Evolutionary conservation across 768 basidiomycete species (phyloP), one percentile per base, ranked within the genome.

Genomic region (Tephrocybe sp.): DNA sequence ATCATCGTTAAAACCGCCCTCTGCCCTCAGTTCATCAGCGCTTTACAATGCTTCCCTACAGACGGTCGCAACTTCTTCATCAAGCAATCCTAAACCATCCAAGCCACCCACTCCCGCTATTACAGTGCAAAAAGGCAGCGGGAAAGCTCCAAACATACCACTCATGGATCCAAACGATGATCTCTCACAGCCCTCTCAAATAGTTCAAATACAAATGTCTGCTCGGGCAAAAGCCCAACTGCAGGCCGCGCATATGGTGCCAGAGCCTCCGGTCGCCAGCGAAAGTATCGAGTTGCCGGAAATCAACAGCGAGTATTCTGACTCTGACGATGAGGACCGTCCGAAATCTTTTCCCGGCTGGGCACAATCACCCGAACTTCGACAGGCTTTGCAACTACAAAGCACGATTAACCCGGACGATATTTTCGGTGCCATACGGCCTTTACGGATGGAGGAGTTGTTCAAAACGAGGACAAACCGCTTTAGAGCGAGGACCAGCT

Each of bases 291-390:
- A 94, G 60, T 75, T 99, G 15, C 95, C 96, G 0, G 96, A 98
- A 38, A 93, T 97, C 62, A 88, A 93, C 60, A 93, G 90, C 69
- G 96, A 98, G 60, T 98, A 98, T 68, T 97, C 94, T 5, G 91
- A 95, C 67, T 97, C 94, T 4, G 96, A 93, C 37, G 92, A 95
- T 57, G 93, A 95, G 64, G 84, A 86, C 56, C 82, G 87, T 16
- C 77, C 79, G 34, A 75, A 80, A 55, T 83, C 82, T n/a, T 86
- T 83, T 56, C 91, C 92, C 2, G 75, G 80, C 19, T 98, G 96
- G 96, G 92, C 94, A 1, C 90, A 95, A 64, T 92, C 91, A 21
- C 94, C 94, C 9, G 86, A 88, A 60, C 78, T 98, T 24, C 77
- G 83, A 12, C 79, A 85, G 51, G 89, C 90, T 2, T 76, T 98